phyloP scores from a whole-genome alignment of 148 eudicot species.

The Chenopodium suecicum region DNA sequence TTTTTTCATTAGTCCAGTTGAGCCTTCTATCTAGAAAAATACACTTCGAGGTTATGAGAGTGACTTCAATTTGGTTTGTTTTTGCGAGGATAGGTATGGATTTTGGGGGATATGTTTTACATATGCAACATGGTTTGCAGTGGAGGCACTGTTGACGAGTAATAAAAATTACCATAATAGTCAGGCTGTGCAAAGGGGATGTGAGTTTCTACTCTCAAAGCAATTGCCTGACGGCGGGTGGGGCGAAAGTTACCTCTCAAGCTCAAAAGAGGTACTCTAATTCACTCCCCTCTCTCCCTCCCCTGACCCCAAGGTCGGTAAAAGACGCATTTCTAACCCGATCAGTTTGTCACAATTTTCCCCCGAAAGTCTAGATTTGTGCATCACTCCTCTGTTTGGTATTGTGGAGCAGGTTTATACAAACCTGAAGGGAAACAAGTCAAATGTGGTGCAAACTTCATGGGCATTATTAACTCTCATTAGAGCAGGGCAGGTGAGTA shows the following conservation, averaged over 20 bases:
- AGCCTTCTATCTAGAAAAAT: too few relatives aligned
- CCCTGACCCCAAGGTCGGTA: too few relatives aligned
- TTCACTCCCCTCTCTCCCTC: not conserved
- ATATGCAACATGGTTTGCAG: conserved; percentile 66
- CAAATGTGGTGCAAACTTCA: conserved; percentile 59
- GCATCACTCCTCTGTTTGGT: not conserved
- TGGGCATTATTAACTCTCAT: conserved; percentile 73
- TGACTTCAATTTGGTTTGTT: not conserved
- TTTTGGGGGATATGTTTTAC: conserved; percentile 63
- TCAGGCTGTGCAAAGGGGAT: conserved; percentile 42
- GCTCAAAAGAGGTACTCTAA: conserved; percentile 43
- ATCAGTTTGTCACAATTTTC: too few relatives aligned
- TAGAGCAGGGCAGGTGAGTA: conserved; percentile 59
- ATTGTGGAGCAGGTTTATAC: conserved; percentile 43
- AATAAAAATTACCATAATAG: conserved; percentile 42
- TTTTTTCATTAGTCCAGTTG: not conserved
- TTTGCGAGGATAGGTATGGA: conserved; percentile 38
- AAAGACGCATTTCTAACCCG: too few relatives aligned
- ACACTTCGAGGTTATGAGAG: too few relatives aligned
- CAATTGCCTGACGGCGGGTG: conserved; percentile 64
- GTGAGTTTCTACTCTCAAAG: conserved; percentile 54
- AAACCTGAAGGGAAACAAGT: conserved; percentile 46
- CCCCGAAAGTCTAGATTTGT: not conserved
- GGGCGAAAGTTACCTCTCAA: conserved; percentile 70
- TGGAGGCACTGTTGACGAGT: conserved; percentile 44